phyloP scores from a whole-genome alignment of 1,284 basidiomycete genomes.

The Schizopora paradoxa region DNA sequence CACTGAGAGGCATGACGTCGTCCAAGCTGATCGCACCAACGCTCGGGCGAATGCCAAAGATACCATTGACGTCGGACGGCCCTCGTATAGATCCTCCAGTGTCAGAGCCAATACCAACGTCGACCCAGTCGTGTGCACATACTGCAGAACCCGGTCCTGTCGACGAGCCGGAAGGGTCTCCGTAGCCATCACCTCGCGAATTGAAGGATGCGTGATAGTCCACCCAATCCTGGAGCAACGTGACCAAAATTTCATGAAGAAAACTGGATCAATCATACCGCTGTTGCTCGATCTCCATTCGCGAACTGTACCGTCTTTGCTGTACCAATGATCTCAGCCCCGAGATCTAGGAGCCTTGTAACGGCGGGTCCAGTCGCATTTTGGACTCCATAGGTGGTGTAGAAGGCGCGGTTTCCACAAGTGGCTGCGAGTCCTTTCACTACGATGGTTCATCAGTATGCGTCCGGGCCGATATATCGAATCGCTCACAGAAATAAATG shows the following conservation, averaged over 20 bases:
- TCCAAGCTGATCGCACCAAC: constrained; percentile 33
- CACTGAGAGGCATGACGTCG: constrained; percentile 36
- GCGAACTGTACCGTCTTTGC: constrained; percentile 53
- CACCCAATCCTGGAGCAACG: constrained; percentile 47
- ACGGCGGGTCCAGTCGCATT: constrained; percentile 38
- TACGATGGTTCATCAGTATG: neutral
- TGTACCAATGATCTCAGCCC: constrained; percentile 46
- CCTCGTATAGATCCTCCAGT: constrained; percentile 38
- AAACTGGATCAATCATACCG: too few species aligned
- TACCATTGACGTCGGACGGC: constrained; percentile 37
- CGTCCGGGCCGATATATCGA: neutral
- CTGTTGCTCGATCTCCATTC: constrained; percentile 48
- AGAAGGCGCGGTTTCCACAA: constrained; percentile 15
- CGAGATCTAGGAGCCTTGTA: constrained; percentile 40
- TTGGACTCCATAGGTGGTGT: constrained; percentile 4
- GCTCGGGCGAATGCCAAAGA: constrained; percentile 35
- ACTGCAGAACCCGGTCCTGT: constrained; percentile 36
- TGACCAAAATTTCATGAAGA: too few species aligned
- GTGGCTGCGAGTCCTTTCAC: constrained; percentile 8
- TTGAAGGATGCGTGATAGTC: constrained; percentile 50
- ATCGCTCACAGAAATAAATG: constrained; percentile 11
- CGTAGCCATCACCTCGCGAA: constrained; percentile 48
- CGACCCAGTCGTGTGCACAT: constrained; percentile 36
- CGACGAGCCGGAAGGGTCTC: constrained; percentile 37
- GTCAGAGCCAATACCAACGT: constrained; percentile 37